phyloP scores from a whole-genome alignment of 1,284 basidiomycete genomes.

The Apiotrichum domesticum region DNA sequence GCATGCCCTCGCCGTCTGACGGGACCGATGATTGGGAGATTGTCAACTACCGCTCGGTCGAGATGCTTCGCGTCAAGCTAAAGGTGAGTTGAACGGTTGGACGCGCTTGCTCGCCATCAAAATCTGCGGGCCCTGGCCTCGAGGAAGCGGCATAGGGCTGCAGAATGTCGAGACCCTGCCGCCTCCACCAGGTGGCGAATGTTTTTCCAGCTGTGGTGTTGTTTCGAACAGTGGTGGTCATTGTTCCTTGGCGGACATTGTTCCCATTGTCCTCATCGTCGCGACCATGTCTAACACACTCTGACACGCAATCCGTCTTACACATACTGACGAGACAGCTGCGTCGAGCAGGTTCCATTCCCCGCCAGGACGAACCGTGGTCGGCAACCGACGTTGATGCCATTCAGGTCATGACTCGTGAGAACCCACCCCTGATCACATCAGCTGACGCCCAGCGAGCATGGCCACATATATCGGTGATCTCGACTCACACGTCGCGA shows the following conservation, averaged over 20 bases:
- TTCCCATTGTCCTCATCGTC: too few species aligned
- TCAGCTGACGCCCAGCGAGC: constrained; percentile 16
- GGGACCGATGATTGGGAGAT: constrained; percentile 23
- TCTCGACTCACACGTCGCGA: constrained; percentile 73
- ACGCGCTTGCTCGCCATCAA: too few species aligned
- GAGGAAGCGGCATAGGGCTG: too few species aligned
- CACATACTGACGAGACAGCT: constrained; percentile 21
- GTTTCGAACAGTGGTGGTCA: too few species aligned
- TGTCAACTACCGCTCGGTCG: constrained; percentile 48
- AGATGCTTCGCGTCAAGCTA: constrained; percentile 71
- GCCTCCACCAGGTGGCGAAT: neutral
- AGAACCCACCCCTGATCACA: constrained; percentile 14
- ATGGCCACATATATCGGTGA: constrained; percentile 66
- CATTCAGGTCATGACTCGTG: constrained; percentile 71
- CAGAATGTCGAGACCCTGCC: too few species aligned
- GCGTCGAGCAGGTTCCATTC: constrained; percentile 45
- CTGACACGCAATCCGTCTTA: neutral
- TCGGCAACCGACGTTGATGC: constrained; percentile 58
- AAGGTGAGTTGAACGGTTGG: constrained; percentile 40
- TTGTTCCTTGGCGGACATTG: too few species aligned
- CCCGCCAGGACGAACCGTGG: constrained; percentile 53
- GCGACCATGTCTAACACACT: too few species aligned
- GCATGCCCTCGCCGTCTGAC: constrained; percentile 40
- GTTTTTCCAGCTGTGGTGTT: too few species aligned
- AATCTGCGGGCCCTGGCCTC: too few species aligned